A percentile compares a stretch with the other conserved stretches of the same genome.
phyloP scores from a whole-genome alignment of 306 rosid genomes.

The Trichosanthes truncata region DNA sequence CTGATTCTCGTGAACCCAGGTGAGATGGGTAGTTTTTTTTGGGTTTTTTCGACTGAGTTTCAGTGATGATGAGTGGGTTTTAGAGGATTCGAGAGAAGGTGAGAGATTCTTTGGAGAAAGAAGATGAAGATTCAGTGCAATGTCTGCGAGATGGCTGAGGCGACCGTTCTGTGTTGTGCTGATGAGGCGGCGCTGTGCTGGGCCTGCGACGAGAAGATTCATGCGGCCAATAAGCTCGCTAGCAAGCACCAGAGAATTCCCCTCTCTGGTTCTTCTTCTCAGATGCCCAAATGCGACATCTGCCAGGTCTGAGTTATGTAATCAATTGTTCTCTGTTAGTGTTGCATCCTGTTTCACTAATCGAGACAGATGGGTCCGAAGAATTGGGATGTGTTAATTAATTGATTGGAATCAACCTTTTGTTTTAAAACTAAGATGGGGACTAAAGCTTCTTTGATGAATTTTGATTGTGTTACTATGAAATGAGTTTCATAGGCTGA shows the following conservation, averaged over 20 bases:
- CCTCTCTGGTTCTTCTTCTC: constrained; percentile 50
- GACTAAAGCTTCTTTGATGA: not conserved
- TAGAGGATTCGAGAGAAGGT: not conserved
- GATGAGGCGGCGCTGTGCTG: constrained; percentile 94
- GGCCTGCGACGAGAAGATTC: constrained; percentile 86
- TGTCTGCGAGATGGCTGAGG: constrained; percentile 89
- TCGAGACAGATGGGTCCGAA: not conserved
- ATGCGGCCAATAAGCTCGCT: constrained; percentile 92
- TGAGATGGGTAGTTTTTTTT: too few relatives aligned
- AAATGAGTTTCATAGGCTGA: not conserved
- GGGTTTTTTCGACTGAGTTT: not conserved
- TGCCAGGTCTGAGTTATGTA: constrained; percentile 50
- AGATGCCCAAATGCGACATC: constrained; percentile 88
- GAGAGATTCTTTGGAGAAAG: constrained; percentile 4
- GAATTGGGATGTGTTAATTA: not conserved
- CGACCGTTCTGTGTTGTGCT: constrained; percentile 84
- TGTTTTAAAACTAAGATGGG: not conserved
- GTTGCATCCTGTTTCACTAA: not conserved
- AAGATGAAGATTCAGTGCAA: constrained; percentile 94
- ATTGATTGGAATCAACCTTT: not conserved
- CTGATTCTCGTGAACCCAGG: not conserved
- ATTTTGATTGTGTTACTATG: not conserved
- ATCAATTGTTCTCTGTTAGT: not conserved
- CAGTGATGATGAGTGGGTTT: not conserved
- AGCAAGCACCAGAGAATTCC: constrained; percentile 86